Percentiles rank a stretch among this genome's conserved stretches.
Evolutionary conservation across 164 flowering plant species (phyloP).

Genomic region (Hamamelis virginiana): DNA sequence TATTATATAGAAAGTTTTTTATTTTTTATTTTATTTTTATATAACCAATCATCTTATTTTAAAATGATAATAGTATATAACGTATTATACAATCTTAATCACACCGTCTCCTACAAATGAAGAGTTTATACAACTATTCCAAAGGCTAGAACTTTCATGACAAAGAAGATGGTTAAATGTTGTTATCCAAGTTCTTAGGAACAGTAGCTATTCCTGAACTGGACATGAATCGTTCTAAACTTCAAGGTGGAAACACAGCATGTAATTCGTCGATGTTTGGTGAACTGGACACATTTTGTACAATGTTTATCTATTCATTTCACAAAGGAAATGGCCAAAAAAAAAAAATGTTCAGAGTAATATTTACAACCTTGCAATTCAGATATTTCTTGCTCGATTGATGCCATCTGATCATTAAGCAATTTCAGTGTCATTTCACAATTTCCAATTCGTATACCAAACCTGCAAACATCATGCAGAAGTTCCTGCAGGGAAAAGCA

Average conservation of each 20-base stretch:
- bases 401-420: conserved; percentile 20
- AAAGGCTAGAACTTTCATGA: not conserved
- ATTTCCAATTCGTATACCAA: conserved; percentile 24
- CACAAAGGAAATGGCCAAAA: not conserved
- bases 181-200: not conserved
- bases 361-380: conserved; percentile 40
- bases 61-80: no score
- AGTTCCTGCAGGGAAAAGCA: conserved; percentile 32
- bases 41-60: no score
- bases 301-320: no score
- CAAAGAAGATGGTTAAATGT: not conserved
- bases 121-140: not conserved
- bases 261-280: no score
- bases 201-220: no score
- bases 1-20: no score
- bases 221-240: not conserved
- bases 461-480: conserved; percentile 18
- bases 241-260: not conserved
- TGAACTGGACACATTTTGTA: no score
- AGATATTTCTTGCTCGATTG: conserved; percentile 24
- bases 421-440: conserved; percentile 22
- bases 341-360: not conserved
- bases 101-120: not conserved
- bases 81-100: not conserved
- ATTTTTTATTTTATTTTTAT: no score